These are phyloP conservation scores for Dovyalis caffra DNA, from an alignment of 345 rosid genomes.

Conservation along the genomic window DNA sequence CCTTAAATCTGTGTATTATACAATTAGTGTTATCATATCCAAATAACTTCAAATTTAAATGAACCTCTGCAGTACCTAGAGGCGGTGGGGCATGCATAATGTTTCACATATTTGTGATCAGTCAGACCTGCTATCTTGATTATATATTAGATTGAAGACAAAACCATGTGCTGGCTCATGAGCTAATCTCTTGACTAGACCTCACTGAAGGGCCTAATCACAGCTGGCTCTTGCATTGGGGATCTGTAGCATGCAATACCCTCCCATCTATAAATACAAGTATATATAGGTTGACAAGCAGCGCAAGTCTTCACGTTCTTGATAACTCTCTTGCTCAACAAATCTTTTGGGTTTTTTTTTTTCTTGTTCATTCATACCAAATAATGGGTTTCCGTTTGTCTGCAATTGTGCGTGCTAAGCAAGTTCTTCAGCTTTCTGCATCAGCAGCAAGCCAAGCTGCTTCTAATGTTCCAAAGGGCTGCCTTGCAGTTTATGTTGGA, in stretches of 20 bases:
- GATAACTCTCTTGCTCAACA: not conserved
- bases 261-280: not conserved
- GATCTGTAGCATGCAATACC: not conserved
- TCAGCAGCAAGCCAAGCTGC: not conserved
- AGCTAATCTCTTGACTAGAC: not conserved
- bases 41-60: too few relatives aligned
- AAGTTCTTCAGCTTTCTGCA: not conserved
- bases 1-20: too few relatives aligned
- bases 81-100: not conserved
- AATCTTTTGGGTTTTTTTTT: not conserved
- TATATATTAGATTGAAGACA: constrained; percentile 5
- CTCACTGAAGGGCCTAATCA: not conserved
- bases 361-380: not conserved
- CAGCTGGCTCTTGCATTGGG: not conserved
- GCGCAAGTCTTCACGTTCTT: not conserved
- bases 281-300: not conserved
- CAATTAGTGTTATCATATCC: too few relatives aligned
- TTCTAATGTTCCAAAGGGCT: constrained; percentile 27
- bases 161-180: constrained; percentile 12
- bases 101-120: not conserved
- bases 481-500: constrained; percentile 29
- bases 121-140: not conserved
- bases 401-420: not conserved
- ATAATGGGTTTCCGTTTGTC: constrained; percentile 6
- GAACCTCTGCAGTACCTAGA: not conserved